These are phyloP conservation scores for Aphanomyces stellatus DNA, from an alignment of 352 stramenopile species.

Conservation along the genomic window DNA sequence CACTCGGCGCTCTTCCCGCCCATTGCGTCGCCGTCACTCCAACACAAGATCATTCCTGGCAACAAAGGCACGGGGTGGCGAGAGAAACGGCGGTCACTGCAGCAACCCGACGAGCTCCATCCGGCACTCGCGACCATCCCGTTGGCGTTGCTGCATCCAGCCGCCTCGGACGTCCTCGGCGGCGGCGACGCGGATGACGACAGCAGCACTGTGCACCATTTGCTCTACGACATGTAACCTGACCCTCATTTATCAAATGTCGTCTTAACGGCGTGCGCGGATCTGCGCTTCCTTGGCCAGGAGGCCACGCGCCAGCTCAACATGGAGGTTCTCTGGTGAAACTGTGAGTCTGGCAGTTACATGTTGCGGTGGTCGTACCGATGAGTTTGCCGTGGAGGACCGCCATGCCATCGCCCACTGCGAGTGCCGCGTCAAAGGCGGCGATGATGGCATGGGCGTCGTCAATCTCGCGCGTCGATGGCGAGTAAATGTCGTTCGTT, in stretches of 20 bases:
- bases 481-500: constrained; percentile 30
- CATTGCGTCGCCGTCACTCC: constrained; percentile 1
- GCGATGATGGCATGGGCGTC: constrained; percentile 26
- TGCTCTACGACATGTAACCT: background rate
- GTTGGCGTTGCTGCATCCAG: too few relatives aligned
- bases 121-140: too few relatives aligned
- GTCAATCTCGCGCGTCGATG: constrained; percentile 26
- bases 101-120: too few relatives aligned
- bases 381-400: constrained; percentile 20
- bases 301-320: constrained; percentile 24
- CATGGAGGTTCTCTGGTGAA: constrained; percentile 27
- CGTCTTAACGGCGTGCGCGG: background rate
- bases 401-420: background rate
- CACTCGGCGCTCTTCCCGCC: background rate
- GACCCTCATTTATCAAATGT: background rate
- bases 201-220: too few relatives aligned
- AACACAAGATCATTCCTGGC: too few relatives aligned
- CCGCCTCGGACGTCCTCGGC: too few relatives aligned
- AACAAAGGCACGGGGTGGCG: too few relatives aligned
- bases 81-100: too few relatives aligned
- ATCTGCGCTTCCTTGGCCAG: constrained; percentile 25
- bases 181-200: too few relatives aligned
- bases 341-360: background rate
- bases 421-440: constrained; percentile 15
- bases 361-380: too few relatives aligned